These are phyloP conservation scores for Paramarasmius palmivorus DNA, from an alignment of 1,284 basidiomycete species.

Conservation along the genomic window DNA sequence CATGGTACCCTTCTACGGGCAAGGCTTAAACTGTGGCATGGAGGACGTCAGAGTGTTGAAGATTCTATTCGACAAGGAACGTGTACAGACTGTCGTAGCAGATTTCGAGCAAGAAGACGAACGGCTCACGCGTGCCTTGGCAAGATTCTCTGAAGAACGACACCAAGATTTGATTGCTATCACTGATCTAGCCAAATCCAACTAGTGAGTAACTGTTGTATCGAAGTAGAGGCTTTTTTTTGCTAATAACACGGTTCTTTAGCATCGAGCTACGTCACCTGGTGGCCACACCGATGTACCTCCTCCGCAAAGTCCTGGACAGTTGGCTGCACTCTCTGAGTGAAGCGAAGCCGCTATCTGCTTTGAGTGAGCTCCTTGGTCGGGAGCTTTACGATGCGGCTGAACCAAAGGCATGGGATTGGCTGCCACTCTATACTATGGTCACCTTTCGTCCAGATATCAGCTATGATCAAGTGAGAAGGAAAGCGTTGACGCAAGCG, in stretches of 20 bases:
- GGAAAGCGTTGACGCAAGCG: slow-evolving; percentile 63
- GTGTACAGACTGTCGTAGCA: slow-evolving; percentile 47
- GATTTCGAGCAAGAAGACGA: slow-evolving; percentile 45
- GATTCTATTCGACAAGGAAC: slow-evolving; percentile 70
- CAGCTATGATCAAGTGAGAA: slow-evolving; percentile 76
- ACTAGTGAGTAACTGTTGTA: slow-evolving; percentile 73
- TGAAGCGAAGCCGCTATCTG: slow-evolving; percentile 42
- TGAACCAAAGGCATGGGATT: slow-evolving; percentile 62
- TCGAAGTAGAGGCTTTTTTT: slow-evolving; percentile 4
- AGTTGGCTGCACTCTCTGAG: slow-evolving; percentile 68
- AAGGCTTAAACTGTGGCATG: slow-evolving; percentile 96
- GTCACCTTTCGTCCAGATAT: slow-evolving; percentile 96
- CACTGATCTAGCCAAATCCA: slow-evolving; percentile 88
- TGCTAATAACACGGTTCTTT: slow-evolving; percentile 1
- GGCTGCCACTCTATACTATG: slow-evolving; percentile 93
- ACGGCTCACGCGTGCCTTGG: slow-evolving; percentile 66
- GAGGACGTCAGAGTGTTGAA: slow-evolving; percentile 94
- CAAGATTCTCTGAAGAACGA: slow-evolving; percentile 77
- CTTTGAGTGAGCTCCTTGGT: slow-evolving; percentile 41
- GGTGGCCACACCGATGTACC: slow-evolving; percentile 82
- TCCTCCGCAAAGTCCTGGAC: slow-evolving; percentile 83
- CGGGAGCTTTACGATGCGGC: slow-evolving; percentile 56
- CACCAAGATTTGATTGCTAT: slow-evolving; percentile 91
- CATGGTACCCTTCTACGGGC: slow-evolving; percentile 98
- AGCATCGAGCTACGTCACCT: slow-evolving; percentile 94